Base-by-base conservation (phyloP, 192 early-diverging fungal genomes). In the Coemansia pectinata region DNA sequence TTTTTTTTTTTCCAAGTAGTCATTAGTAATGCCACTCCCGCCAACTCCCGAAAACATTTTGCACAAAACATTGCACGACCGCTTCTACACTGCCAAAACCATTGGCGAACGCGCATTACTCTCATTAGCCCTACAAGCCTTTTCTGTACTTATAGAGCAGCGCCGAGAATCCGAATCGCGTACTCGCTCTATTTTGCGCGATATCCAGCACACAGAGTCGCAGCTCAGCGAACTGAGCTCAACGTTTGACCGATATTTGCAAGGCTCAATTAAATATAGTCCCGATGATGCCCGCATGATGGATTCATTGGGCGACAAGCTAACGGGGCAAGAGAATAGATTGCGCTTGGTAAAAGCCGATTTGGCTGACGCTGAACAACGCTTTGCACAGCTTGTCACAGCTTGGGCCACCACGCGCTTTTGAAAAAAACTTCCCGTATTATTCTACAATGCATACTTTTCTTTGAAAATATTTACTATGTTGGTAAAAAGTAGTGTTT, bases 61-160 rank as follows among this genome's bases (percentile, higher is more conserved):
- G 25, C 70, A 79, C 64, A 73, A 73, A 27, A 50, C 69, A 0
- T 45, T 79, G 15, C 70, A 73, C 23, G 77, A 79, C 68, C 63
- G 77, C 19, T 70, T 73, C 53, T 64, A 68, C 60, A 45, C 60
- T 5, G 52, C 71, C 19, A 65, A 70, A 19, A 70, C 34, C 64
- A 31, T 41, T 27, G 42, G 60, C 29, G 77, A 79, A 45, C 63
- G 65, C 1, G 71, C 77, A 25, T 15, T 79, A 5, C 61, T 79
- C 3, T 57, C 71, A 1, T 31, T 79, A 27, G 68, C 77, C 0
- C 64, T 73, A 4, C 77, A 67, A 12, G 57, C 63, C 8, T 66
- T 69, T 9, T 5, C 41, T 5, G 66, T 60, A 7, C 63, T 79
- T 1, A 34, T 73, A 11, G 33, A 34, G 3, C 71, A 66, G 27